Conservation (phyloP, 345 rosid genomes). For the Erucastrum elatum region DNA sequence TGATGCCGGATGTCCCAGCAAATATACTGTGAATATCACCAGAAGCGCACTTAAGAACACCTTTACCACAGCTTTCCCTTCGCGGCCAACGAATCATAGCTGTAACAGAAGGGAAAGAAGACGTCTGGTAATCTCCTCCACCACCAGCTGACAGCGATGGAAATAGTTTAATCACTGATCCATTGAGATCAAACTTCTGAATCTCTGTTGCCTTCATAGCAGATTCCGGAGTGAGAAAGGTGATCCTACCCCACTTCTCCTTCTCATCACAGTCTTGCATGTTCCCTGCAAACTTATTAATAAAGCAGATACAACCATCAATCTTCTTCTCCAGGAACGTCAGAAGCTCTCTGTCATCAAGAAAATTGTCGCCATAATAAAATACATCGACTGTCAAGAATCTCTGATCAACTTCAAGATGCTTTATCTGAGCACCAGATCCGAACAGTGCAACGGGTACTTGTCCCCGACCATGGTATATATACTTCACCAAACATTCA, state of each 20-base stretch:
- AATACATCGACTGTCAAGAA: constrained; percentile 61
- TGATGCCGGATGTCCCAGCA: constrained; percentile 43
- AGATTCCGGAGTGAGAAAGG: constrained; percentile 74
- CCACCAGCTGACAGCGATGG: constrained; percentile 53
- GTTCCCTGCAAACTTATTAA: constrained; percentile 48
- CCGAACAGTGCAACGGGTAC: constrained; percentile 75
- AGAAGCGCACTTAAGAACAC: constrained; percentile 47
- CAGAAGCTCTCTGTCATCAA: constrained; percentile 71
- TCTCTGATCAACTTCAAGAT: constrained; percentile 75
- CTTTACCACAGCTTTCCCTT: constrained; percentile 55
- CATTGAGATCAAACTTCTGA: constrained; percentile 53
- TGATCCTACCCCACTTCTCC: constrained; percentile 83
- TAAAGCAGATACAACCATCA: constrained; percentile 58
- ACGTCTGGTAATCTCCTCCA: constrained; percentile 51
- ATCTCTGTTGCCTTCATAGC: constrained; percentile 65
- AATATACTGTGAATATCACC: constrained; percentile 49
- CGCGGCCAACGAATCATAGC: constrained; percentile 81
- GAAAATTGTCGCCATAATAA: constrained; percentile 46
- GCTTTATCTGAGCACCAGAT: constrained; percentile 85
- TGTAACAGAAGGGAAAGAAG: constrained; percentile 63
- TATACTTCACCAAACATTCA: constrained; percentile 71
- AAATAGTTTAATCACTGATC: constrained; percentile 55
- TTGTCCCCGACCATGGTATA: constrained; percentile 58
- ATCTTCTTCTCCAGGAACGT: constrained; percentile 59
- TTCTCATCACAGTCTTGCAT: constrained; percentile 52